Conservation (phyloP, 2,329 filamentous ascomycete genomes). For the Trichoderma hamatum region DNA sequence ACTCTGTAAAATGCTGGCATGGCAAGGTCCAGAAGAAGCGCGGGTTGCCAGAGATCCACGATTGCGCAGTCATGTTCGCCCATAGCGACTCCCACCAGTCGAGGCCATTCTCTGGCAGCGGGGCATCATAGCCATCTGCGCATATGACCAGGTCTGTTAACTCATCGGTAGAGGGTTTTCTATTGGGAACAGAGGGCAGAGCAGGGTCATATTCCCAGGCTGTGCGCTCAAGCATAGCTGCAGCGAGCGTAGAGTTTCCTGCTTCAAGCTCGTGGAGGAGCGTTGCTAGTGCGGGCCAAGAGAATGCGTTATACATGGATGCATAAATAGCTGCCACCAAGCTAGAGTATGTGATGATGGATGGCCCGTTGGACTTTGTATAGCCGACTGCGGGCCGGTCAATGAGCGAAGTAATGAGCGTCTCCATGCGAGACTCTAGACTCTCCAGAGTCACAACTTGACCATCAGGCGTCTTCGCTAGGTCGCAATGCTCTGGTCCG, state of each 20-base stretch:
- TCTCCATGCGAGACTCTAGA: constrained; percentile 46
- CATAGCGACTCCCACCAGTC: constrained; percentile 52
- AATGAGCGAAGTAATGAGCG: constrained; percentile 43
- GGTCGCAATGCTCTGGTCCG: constrained; percentile 49
- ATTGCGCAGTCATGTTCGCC: constrained; percentile 50
- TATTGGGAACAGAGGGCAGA: constrained; percentile 35
- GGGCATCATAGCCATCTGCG: constrained; percentile 50
- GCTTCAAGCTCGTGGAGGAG: constrained; percentile 49
- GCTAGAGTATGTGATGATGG: constrained; percentile 50
- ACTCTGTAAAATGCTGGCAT: constrained; percentile 49
- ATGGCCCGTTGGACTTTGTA: constrained; percentile 44
- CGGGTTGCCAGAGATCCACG: constrained; percentile 53
- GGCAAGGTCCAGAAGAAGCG: constrained; percentile 51
- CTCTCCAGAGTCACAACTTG: constrained; percentile 39
- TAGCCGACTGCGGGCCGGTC: constrained; percentile 46
- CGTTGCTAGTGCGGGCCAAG: constrained; percentile 48
- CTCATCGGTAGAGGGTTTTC: constrained; percentile 44
- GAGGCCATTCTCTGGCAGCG: constrained; percentile 42
- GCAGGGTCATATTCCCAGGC: constrained; percentile 49
- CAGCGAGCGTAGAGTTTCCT: constrained; percentile 49
- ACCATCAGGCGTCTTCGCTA: constrained; percentile 42
- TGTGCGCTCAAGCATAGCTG: constrained; percentile 42
- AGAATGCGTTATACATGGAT: constrained; percentile 47
- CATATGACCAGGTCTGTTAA: constrained; percentile 49
- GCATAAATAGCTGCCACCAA: constrained; percentile 46